phyloP scores from a whole-genome alignment of 805 yeast species.

The Lachancea sp. region DNA sequence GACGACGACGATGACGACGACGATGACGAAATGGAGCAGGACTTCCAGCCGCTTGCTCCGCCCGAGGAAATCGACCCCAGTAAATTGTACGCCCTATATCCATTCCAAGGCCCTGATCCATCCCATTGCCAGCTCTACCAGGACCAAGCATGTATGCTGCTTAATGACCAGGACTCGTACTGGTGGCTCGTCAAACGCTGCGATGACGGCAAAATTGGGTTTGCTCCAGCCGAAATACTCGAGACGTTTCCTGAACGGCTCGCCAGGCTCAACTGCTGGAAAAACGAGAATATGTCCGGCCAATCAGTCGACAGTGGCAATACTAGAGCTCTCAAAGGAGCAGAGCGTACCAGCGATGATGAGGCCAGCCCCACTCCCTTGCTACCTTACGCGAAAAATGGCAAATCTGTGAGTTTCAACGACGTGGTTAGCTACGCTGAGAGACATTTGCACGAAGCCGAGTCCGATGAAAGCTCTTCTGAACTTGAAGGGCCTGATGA shows the following conservation, averaged over 20 bases:
- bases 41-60: constrained; percentile 45
- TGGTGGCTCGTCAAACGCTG: constrained; percentile 86
- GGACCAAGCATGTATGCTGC: constrained; percentile 74
- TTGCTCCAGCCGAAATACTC: constrained; percentile 92
- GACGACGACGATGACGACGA: constrained; percentile 12
- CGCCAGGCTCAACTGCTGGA: constrained; percentile 88
- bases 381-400: constrained; percentile 15
- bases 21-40: constrained; percentile 34
- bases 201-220: constrained; percentile 69
- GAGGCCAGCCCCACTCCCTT: background rate
- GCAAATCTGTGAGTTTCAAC: constrained; percentile 32
- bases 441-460: constrained; percentile 11
- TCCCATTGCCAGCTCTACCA: constrained; percentile 76
- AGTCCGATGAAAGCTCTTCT: background rate
- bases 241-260: constrained; percentile 88
- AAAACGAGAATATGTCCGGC: constrained; percentile 59
- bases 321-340: background rate
- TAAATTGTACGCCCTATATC: constrained; percentile 77
- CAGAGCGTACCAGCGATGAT: background rate
- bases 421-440: constrained; percentile 32
- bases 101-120: constrained; percentile 87
- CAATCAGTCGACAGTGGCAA: constrained; percentile 11
- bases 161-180: constrained; percentile 86
- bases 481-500: constrained; percentile 23
- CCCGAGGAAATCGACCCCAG: constrained; percentile 79